phyloP scores from a whole-genome alignment of 352 stramenopile species.

The Phytophthora syringae region DNA sequence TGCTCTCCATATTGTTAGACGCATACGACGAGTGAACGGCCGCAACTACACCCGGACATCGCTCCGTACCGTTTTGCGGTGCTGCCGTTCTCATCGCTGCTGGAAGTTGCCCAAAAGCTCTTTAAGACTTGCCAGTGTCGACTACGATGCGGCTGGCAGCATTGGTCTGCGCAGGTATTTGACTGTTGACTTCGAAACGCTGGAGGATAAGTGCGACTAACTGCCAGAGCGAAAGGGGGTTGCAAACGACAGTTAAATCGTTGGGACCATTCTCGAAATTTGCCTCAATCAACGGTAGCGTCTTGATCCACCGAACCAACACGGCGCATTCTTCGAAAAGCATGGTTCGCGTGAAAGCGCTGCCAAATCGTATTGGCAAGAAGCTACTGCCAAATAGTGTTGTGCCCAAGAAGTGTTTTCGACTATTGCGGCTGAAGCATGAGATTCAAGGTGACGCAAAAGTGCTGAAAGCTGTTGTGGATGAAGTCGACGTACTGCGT shows the following conservation, averaged over 20 bases:
- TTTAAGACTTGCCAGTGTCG: slow-evolving; percentile 92
- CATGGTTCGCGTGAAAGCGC: slow-evolving; percentile 31
- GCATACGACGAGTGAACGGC: slow-evolving; percentile 92
- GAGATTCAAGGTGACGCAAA: slow-evolving; percentile 60
- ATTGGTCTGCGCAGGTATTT: slow-evolving; percentile 94
- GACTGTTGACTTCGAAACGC: slow-evolving; percentile 97
- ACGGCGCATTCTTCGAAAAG: too few relatives aligned
- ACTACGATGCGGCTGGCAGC: slow-evolving; percentile 93
- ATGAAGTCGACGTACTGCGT: slow-evolving; percentile 70
- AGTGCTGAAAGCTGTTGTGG: slow-evolving; percentile 68
- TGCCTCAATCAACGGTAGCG: too few relatives aligned
- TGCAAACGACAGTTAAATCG: too few relatives aligned
- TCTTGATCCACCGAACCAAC: too few relatives aligned
- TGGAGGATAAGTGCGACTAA: slow-evolving; percentile 96
- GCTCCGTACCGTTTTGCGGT: slow-evolving; percentile 94
- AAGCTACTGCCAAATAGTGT: neutral
- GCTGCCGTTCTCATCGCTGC: slow-evolving; percentile 91
- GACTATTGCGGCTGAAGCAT: slow-evolving; percentile 46
- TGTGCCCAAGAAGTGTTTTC: slow-evolving; percentile 45
- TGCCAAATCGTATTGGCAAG: too few relatives aligned
- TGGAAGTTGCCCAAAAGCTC: slow-evolving; percentile 90
- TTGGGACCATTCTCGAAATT: too few relatives aligned
- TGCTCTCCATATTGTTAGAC: slow-evolving; percentile 94
- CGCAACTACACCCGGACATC: slow-evolving; percentile 92
- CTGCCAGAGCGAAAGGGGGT: slow-evolving; percentile 97